Base-by-base conservation (phyloP, 2,329 filamentous ascomycete species). In the Polychaeton citri region DNA sequence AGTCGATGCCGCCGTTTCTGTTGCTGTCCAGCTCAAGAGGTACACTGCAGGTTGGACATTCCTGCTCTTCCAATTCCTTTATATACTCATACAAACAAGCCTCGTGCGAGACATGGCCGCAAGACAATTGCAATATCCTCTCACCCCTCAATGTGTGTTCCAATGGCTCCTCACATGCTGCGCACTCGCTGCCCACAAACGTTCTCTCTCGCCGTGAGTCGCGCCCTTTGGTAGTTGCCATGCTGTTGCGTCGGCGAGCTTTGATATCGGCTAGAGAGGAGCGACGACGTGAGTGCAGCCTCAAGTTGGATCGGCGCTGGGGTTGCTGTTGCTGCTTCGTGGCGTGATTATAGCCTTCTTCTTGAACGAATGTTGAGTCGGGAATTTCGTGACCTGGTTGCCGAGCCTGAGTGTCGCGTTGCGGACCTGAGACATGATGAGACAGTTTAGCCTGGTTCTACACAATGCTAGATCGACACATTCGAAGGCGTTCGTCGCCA, bases 81-180 rank as follows among this genome's bases (percentile, higher is more conserved):
- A 98, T 93, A 56, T 92, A 95, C 61, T 98, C 90, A 63, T 96
- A 96, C 57, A 98, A 96, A 62, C 90, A 98, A 21, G 88, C 90
- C 60, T 96, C 90, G 57, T 98, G 90, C 8, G 88, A 86, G 41
- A 98, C 88, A 61, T 98, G 90, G n/a, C 79, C 75, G 61, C 90
- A 98, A 5, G 87, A 92, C 52, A 98, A 90, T 57, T 96, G 90
- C 36, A 98, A 68, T 42, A 98, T 86, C 47, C 86, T 78, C 64
- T 98, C 90, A 40, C 90, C 90, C 34, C 83, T 81, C 32, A 98
- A 70, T 3, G 86, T 98, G 59, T 96, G 88, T 61, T 96, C 90
- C 43, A 98, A 65, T 3, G 87, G 87, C 63, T 98, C 90, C 58
- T 98, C 90, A 57, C 90, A 98, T 12, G 95, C 87, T 34, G 87